Evolutionary conservation across 306 rosid genomes (phyloP).

Genomic region (Vachellia pachyceras): DNA sequence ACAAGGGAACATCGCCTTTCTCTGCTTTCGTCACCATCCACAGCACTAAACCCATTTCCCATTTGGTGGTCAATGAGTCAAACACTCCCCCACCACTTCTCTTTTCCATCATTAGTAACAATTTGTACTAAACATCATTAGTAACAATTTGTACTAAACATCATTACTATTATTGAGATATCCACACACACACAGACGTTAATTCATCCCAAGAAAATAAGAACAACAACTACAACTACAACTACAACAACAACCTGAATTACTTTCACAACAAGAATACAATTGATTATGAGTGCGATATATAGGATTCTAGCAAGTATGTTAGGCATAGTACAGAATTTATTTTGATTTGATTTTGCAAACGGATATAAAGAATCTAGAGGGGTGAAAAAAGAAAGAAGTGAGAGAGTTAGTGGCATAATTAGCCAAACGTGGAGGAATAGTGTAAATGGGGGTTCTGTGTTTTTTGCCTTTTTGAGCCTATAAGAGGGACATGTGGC

Average conservation of each 20-base stretch:
- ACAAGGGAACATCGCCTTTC: conserved; percentile 18
- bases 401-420: conserved; percentile 55
- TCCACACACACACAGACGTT: too few species aligned
- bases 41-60: conserved; percentile 50
- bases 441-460: conserved; percentile 32
- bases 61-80: conserved; percentile 65
- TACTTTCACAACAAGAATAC: conserved; percentile 13
- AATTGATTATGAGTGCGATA: neutral
- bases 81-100: conserved; percentile 52
- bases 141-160: too few species aligned
- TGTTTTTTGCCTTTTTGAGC: conserved; percentile 34
- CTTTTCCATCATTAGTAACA: conserved; percentile 18
- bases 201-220: neutral
- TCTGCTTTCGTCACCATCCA: conserved; percentile 35
- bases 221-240: too few species aligned
- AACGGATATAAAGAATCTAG: conserved; percentile 8
- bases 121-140: too few species aligned
- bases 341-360: neutral
- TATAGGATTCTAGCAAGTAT: conserved; percentile 4
- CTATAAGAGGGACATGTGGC: conserved; percentile 48
- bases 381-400: neutral
- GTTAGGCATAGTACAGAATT: neutral
- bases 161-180: neutral
- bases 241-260: neutral
- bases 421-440: conserved; percentile 30